Evolutionary conservation across 345 rosid genomes (phyloP).

Genomic region (Linum lewisii): DNA sequence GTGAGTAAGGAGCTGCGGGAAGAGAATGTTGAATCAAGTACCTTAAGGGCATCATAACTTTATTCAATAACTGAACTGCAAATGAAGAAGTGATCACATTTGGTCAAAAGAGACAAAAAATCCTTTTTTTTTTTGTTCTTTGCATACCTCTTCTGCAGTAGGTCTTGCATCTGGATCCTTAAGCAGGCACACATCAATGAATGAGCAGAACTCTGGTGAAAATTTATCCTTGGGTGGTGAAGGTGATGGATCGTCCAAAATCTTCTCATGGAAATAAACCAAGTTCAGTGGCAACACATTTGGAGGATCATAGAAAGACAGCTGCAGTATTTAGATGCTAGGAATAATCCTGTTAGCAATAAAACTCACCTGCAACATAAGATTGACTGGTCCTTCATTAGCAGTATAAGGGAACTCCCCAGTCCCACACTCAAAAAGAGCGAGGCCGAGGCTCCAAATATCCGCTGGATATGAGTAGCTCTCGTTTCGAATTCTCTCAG

Average conservation of each 20-base stretch:
- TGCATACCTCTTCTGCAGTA: slow-evolving; percentile 93
- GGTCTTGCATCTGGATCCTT: slow-evolving; percentile 81
- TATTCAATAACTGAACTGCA: neutral
- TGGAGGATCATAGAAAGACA: slow-evolving; percentile 7
- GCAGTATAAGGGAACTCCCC: slow-evolving; percentile 91
- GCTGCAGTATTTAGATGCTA: neutral
- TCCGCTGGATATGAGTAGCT: slow-evolving; percentile 93
- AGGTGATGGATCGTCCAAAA: slow-evolving; percentile 94
- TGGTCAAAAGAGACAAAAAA: neutral
- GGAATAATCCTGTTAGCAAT: slow-evolving; percentile 1
- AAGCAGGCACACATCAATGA: slow-evolving; percentile 75
- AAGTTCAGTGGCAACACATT: slow-evolving; percentile 1
- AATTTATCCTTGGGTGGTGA: slow-evolving; percentile 55
- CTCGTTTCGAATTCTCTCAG: slow-evolving; percentile 77
- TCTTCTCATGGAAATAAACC: slow-evolving; percentile 31
- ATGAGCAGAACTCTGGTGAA: slow-evolving; percentile 85
- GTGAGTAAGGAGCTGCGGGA: slow-evolving; percentile 74
- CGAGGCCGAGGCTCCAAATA: slow-evolving; percentile 97
- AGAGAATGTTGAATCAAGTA: slow-evolving; percentile 16
- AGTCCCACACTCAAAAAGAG: slow-evolving; percentile 88
- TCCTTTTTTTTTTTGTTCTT: no score
- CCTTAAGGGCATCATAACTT: neutral
- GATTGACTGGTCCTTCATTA: slow-evolving; percentile 82
- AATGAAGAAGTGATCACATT: neutral
- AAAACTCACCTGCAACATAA: slow-evolving; percentile 78